phyloP scores from a whole-genome alignment of 179 eudicot species.

The Drosera spatulata region DNA sequence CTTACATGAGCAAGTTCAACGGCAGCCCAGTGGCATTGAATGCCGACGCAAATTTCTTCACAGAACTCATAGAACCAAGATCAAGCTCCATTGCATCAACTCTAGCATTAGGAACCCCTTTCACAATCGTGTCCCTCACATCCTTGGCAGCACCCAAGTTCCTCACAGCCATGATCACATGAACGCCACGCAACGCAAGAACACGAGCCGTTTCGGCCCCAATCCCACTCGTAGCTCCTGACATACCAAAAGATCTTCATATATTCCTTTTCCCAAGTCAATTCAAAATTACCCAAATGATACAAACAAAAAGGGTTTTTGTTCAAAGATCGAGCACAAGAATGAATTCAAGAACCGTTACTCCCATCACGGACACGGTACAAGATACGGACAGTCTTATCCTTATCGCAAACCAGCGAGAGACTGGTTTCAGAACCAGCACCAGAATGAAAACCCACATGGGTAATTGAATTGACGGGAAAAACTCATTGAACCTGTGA shows the following conservation, averaged over 20 bases:
- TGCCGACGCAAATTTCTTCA: conserved; percentile 50
- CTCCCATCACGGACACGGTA: too few relatives aligned
- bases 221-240: conserved; percentile 93
- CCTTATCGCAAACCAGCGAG: too few relatives aligned
- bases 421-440: neutral
- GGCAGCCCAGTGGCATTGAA: conserved; percentile 61
- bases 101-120: conserved; percentile 56
- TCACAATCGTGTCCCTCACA: conserved; percentile 41
- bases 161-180: conserved; percentile 72
- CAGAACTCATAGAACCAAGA: conserved; percentile 72
- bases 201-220: conserved; percentile 92
- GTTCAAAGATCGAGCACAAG: neutral
- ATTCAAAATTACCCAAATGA: neutral
- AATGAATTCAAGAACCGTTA: too few relatives aligned
- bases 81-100: conserved; percentile 70
- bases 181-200: conserved; percentile 73
- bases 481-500: conserved; percentile 26
- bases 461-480: neutral
- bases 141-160: conserved; percentile 59
- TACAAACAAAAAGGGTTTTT: neutral
- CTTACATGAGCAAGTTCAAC: conserved; percentile 87
- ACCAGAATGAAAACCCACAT: neutral
- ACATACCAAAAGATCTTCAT: conserved; percentile 1
- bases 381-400: too few relatives aligned
- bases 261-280: conserved; percentile 4